Evolutionary conservation across 2,329 filamentous ascomycete species (phyloP).

Genomic region (Trichoderma gracile): DNA sequence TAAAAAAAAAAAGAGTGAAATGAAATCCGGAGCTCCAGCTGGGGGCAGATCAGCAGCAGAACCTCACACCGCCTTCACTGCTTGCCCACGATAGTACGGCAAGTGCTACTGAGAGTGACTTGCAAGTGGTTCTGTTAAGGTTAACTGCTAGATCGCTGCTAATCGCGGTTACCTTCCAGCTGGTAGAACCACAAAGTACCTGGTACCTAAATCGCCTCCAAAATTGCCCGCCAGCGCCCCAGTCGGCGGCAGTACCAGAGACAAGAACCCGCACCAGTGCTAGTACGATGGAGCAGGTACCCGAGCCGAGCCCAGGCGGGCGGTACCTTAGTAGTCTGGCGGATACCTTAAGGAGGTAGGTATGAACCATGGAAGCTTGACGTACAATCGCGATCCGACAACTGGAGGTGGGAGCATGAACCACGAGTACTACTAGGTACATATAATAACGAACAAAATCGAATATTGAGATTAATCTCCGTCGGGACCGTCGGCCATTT

Average conservation of each 20-base stretch:
- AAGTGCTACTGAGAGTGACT: background rate
- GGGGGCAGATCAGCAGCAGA: background rate
- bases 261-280: background rate
- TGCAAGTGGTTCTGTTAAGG: background rate
- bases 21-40: background rate
- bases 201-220: background rate
- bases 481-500: background rate
- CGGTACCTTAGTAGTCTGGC: constrained; percentile 22
- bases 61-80: too few relatives aligned
- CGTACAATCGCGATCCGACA: too few relatives aligned
- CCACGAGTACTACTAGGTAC: too few relatives aligned
- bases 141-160: too few relatives aligned
- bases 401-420: too few relatives aligned
- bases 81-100: too few relatives aligned
- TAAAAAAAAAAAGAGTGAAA: too few relatives aligned
- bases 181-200: background rate
- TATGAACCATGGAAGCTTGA: too few relatives aligned
- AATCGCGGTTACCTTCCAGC: too few relatives aligned
- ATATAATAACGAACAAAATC: too few relatives aligned
- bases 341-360: background rate
- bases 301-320: constrained; percentile 14
- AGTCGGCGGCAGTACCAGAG: constrained; percentile 9
- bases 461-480: too few relatives aligned
- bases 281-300: background rate
- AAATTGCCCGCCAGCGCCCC: background rate